Evolutionary conservation across 495 filamentous ascomycete genomes (phyloP), one percentile per base, ranked within the genome.

Genomic region (Daldinia concentrica): DNA sequence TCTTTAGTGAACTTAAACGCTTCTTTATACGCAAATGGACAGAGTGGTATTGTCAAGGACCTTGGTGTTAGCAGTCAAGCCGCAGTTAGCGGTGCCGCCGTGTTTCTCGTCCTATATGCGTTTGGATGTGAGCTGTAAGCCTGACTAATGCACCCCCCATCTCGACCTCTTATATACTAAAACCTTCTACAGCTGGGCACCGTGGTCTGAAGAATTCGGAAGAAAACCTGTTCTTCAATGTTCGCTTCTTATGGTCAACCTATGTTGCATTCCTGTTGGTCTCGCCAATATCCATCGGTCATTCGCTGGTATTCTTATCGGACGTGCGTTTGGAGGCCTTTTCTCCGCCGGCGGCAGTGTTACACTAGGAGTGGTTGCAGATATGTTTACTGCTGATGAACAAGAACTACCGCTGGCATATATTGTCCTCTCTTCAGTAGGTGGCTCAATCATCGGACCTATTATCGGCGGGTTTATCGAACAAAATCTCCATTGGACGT

Each of bases 321-420:
- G 87, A 29, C 90, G 92, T 45, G 82, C 86, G 4, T 82, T 95
- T 0, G 91, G 91, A 39, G 92, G 92, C 37, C 78, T 94, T 1
- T 90, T 87, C 34, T 90, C 90, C 0, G 92, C 92, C 22, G 92
- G 92, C 24, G 92, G 92, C 41, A 92, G 90, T 12, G 91, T 95
- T 58, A 95, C 92, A 0, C 83, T 95, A 1, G 92, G 92, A 24
- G 92, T 94, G 88, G 89, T 93, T 34, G 92, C 92, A 4, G 92
- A 95, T 71, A 87, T 94, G 86, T 94, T 87, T 81, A 87, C 89
- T 50, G 64, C 90, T 0, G 86, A 91, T 64, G 81, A 87, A 15
- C 91, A 93, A 71, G 88, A 91, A 68, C 85, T 87, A 63, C 91
- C 90, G 2, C 88, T 93, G 4, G 90, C 91, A 1, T 95, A 83